These are phyloP conservation scores for Seminavis robusta DNA, from an alignment of 108 stramenopile species.

Conservation along the genomic window DNA sequence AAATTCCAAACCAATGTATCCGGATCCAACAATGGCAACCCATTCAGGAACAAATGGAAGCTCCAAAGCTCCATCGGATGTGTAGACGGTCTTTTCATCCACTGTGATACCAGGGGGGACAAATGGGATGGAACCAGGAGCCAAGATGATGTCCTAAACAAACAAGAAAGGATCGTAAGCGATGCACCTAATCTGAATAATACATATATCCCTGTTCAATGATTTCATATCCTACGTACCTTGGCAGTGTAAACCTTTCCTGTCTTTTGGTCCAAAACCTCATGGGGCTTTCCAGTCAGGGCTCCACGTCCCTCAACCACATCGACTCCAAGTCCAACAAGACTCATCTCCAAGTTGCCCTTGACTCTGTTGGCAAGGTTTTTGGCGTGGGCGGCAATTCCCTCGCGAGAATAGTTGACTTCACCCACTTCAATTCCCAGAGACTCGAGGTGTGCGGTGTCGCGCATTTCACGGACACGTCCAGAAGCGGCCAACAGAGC, in stretches of 20 bases:
- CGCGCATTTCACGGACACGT: constrained; percentile 92
- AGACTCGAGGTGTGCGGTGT: constrained; percentile 59
- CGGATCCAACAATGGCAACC: constrained; percentile 97
- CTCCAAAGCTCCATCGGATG: constrained; percentile 94
- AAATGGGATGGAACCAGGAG: constrained; percentile 97
- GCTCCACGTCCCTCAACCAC: constrained; percentile 84
- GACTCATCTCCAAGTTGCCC: constrained; percentile 87
- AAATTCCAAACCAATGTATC: constrained; percentile 99
- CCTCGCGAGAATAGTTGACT: constrained; percentile 84
- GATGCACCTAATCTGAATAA: not conserved
- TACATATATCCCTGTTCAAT: not conserved
- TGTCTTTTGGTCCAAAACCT: constrained; percentile 78
- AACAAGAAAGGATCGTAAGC: not conserved
- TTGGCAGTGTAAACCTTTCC: constrained; percentile 90
- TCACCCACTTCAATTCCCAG: constrained; percentile 80
- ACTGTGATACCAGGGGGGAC: constrained; percentile 94
- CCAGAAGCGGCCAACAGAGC: constrained; percentile 95
- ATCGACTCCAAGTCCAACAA: constrained; percentile 85
- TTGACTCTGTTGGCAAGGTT: constrained; percentile 92
- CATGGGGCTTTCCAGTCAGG: constrained; percentile 80
- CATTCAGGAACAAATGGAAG: constrained; percentile 92
- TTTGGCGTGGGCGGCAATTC: constrained; percentile 93
- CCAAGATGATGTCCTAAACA: constrained; percentile 92
- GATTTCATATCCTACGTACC: constrained; percentile 23
- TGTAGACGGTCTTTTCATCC: constrained; percentile 97